Base-by-base conservation (phyloP, 1,139 yeast genomes). In the Pichia sp. region DNA sequence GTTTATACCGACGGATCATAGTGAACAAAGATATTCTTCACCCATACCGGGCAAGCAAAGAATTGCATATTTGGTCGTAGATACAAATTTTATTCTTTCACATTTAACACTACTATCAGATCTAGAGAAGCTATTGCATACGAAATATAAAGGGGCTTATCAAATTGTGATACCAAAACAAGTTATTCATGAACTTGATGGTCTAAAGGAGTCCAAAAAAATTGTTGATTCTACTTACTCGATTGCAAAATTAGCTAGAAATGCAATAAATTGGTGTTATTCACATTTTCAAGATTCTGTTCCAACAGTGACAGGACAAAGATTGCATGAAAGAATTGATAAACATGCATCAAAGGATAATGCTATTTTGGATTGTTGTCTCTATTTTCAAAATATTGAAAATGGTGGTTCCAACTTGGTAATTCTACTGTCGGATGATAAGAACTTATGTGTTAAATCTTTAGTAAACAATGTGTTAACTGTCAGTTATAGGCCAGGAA, bases 341-440 rank as follows among this genome's bases (percentile, higher is more conserved):
- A 49, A 53, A 39, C 39, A 56, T 6, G 58, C 77, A 1, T 47
- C 46, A 0, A 81, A 84, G 43, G 97, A 89, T 58, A 95, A 88
- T 53, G 72, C 95, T 0, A 88, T 89, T 46, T 61, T 88, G 28
- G 96, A 89, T 60, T 86, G 96, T 56, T 83, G 95, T 52, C 54
- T 82, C 23, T 88, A 71, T 55, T 78, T 79, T 46, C 69, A 72
- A 47, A 40, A 36, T 28, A 32, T 40, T 6, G 58, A 41, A 46
- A 59, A 58, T 21, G 50, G 54, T 19, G 57, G 69, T 12, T 46
- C 56, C 15, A 64, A 69, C 34, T 63, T 85, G 38, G 81, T 81
- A 5, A 72, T 86, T 5, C 60, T 84, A 25, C 54, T 86, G 40
- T 81, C 95, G 0, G 84, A 88, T 58, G 97, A 89, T 58, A 81